These are phyloP conservation scores for Solanum chmielewskii DNA, from an alignment of 257 asterid species.

Conservation along the genomic window DNA sequence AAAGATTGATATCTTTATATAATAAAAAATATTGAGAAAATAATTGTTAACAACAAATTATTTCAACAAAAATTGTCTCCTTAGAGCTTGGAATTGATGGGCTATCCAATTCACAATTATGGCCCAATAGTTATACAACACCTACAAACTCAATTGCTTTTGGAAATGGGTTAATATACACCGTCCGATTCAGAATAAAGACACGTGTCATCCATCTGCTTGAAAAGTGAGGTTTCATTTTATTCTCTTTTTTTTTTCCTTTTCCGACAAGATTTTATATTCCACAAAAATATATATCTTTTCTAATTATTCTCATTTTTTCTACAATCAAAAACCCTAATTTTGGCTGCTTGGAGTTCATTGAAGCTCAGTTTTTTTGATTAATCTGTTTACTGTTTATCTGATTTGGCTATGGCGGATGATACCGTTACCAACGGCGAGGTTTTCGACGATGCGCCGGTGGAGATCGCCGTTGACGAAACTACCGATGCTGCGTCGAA, in stretches of 20 bases:
- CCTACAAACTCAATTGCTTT: background rate
- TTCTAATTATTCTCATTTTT: background rate
- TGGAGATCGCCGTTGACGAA: constrained; percentile 42
- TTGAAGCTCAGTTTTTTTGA: background rate
- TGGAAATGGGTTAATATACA: background rate
- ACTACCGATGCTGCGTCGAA: constrained; percentile 13
- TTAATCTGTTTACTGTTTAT: background rate
- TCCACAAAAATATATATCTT: background rate
- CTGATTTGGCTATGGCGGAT: constrained; percentile 35
- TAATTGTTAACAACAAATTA: background rate
- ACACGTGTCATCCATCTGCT: background rate
- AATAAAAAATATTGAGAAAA: background rate
- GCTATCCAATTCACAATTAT: background rate
- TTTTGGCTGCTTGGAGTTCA: background rate
- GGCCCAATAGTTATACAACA: background rate
- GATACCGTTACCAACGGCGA: constrained; percentile 32
- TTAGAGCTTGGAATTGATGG: background rate
- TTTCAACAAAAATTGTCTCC: background rate
- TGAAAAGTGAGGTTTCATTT: background rate
- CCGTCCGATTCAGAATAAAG: background rate
- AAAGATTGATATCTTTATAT: background rate
- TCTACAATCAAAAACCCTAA: background rate
- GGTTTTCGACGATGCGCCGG: constrained; percentile 26
- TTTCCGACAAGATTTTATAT: background rate
- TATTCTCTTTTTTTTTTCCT: background rate